Conservation (phyloP, 805 yeast species). For the Lipomyces sp. region DNA sequence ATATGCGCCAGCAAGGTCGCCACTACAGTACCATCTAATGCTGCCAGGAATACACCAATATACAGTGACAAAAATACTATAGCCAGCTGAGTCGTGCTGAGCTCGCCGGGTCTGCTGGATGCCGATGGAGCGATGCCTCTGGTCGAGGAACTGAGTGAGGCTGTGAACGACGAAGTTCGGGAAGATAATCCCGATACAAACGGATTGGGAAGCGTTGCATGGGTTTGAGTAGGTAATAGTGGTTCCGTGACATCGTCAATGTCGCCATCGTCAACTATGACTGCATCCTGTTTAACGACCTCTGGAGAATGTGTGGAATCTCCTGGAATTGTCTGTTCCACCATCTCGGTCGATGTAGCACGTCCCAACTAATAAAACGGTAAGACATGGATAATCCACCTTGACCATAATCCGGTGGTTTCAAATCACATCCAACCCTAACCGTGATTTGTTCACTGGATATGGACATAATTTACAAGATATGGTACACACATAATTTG, state of each 20-base stretch:
- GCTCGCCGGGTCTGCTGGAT: slow-evolving; percentile 16
- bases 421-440: too few species aligned
- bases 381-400: too few species aligned
- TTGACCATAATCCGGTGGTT: too few species aligned
- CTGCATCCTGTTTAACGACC: slow-evolving; percentile 28
- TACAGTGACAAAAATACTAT: slow-evolving; percentile 57
- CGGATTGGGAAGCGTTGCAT: slow-evolving; percentile 33
- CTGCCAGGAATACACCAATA: slow-evolving; percentile 57
- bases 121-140: slow-evolving; percentile 11
- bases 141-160: slow-evolving; percentile 23
- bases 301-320: slow-evolving; percentile 22
- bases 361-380: too few species aligned
- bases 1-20: slow-evolving; percentile 59
- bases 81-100: slow-evolving; percentile 46
- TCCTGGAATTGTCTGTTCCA: not conserved
- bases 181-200: slow-evolving; percentile 26
- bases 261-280: slow-evolving; percentile 20
- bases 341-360: not conserved
- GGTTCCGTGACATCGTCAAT: slow-evolving; percentile 33
- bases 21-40: slow-evolving; percentile 59
- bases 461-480: too few species aligned
- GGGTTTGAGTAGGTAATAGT: slow-evolving; percentile 24
- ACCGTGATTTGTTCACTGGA: too few species aligned
- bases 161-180: slow-evolving; percentile 24
- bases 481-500: too few species aligned